A percentile compares a stretch with the other conserved stretches of the same genome.
Evolutionary conservation across 805 yeast species (phyloP).

Genomic region (Cyberlindnera xishuangbannaensis): DNA sequence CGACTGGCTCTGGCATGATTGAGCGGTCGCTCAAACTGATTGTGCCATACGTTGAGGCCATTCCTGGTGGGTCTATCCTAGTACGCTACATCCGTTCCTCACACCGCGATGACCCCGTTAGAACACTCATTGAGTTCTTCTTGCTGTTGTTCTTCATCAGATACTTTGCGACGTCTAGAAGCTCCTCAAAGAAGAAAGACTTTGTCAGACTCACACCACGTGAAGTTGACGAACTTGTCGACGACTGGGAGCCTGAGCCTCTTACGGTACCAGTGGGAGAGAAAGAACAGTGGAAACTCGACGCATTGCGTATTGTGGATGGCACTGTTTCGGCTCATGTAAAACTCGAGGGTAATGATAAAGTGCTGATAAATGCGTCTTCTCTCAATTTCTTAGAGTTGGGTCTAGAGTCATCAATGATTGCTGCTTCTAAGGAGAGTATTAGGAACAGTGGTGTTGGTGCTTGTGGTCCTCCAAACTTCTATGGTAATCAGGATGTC

Average conservation of each 20-base stretch:
- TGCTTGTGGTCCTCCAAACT: conserved; percentile 97
- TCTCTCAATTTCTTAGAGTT: conserved; percentile 68
- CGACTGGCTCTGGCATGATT: conserved; percentile 6
- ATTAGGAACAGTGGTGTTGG: conserved; percentile 85
- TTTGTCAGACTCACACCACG: conserved; percentile 49
- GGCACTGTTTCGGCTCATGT: conserved; percentile 40
- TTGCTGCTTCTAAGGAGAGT: conserved; percentile 47
- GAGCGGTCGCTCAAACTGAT: conserved; percentile 5
- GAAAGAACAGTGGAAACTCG: conserved; percentile 56
- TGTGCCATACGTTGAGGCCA: conserved; percentile 15
- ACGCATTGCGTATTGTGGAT: conserved; percentile 55
- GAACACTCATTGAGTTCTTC: conserved; percentile 75
- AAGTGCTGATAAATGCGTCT: conserved; percentile 56
- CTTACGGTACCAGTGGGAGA: conserved; percentile 49
- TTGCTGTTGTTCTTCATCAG: conserved; percentile 76
- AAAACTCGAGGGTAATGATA: conserved; percentile 21
- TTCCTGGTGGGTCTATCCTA: conserved; percentile 55
- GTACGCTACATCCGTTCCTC: conserved; percentile 76
- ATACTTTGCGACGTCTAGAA: conserved; percentile 73
- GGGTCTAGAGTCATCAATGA: conserved; percentile 41
- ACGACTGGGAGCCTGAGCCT: conserved; percentile 92
- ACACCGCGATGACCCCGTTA: conserved; percentile 87
- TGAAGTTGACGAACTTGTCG: conserved; percentile 78
- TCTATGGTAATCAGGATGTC: conserved; percentile 91
- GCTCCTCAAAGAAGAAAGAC: conserved; percentile 68